Evolutionary conservation across 1,139 yeast genomes (phyloP), one percentile per base, ranked within the genome.

Genomic region (Cylindricascospora bacillispora): DNA sequence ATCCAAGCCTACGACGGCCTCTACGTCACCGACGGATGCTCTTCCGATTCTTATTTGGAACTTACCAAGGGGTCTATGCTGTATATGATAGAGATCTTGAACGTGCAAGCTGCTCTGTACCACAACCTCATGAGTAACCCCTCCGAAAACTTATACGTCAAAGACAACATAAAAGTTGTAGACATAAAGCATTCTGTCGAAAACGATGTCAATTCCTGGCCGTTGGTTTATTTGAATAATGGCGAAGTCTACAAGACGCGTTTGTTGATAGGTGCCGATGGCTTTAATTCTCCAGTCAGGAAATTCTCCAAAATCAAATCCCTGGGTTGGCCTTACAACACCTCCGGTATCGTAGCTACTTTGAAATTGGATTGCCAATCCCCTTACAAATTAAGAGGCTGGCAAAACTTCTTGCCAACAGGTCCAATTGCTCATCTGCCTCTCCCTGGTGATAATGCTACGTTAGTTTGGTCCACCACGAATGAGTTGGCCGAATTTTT

Each of bases 351-450:
- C 11, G 99, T 89, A 2, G 95, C 93, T 0, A 80, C 94, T 1
- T 57, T 89, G 43, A 72, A 76, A 38, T 60, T 81, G 29, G 82
- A 76, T 43, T n/a, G n/a, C n/a, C 73, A 71, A 47, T 81, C 78
- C 30, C 83, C 80, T 34, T 74, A 65, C 48, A 65, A 81, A 37
- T 64, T 75, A 12, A 95, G 94, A n/a, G 59, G 59, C 4, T 86
- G 93, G 83, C 98, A 89, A 59, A 63, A 97, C 39, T 89, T 89
- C 47, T 61, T 89, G 38, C 77, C 83, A 28, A 77, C 92, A 0
- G 99, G 99, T 1, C 97, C 99, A 1, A 61, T 89, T 42, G 98
- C 98, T 0, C 65, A 85, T 29, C 63, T 89, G 31, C 98, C 98
- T 3, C 58, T 89, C 44, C 89, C 95, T 1, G 80, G 73, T 34